Conservation (phyloP, 768 basidiomycete genomes). For the Multifurca ochricompacta region DNA sequence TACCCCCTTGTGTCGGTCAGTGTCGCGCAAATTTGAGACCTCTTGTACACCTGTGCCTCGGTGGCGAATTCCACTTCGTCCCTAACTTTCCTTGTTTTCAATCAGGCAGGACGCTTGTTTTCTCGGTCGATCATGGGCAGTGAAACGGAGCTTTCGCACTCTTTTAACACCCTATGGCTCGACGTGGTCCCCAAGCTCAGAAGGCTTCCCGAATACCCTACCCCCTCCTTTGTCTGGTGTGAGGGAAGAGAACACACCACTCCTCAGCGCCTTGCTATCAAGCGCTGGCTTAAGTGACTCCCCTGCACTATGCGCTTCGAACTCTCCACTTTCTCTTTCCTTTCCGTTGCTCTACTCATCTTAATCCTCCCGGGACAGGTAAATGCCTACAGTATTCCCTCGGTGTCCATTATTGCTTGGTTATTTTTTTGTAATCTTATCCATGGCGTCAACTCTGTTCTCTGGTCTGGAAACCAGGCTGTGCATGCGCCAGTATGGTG, state of each 20-base stretch:
- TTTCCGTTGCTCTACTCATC: slow-evolving; percentile 8
- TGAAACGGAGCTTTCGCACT: background rate
- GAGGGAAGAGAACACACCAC: background rate
- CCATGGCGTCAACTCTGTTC: slow-evolving; percentile 26
- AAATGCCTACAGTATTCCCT: slow-evolving; percentile 11
- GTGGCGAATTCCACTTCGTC: background rate
- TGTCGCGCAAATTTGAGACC: background rate
- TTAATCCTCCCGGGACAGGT: slow-evolving; percentile 19
- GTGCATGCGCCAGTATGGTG: slow-evolving; percentile 30
- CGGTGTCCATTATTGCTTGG: slow-evolving; percentile 22
- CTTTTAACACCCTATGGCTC: background rate
- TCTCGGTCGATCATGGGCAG: background rate
- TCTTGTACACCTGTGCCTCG: background rate
- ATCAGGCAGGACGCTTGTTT: slow-evolving; percentile 16
- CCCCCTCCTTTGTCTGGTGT: background rate
- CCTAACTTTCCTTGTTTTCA: slow-evolving; percentile 11
- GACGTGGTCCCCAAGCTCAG: background rate
- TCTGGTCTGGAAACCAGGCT: slow-evolving; percentile 29
- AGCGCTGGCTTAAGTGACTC: slow-evolving; percentile 5
- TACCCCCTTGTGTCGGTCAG: slow-evolving; percentile 1
- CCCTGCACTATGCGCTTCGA: slow-evolving; percentile 12
- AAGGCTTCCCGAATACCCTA: background rate
- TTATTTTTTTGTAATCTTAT: slow-evolving; percentile 24
- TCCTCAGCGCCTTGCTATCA: background rate
- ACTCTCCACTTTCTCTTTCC: slow-evolving; percentile 18